phyloP scores from a whole-genome alignment of 2,329 filamentous ascomycete species.

The Endothia cerciana region DNA sequence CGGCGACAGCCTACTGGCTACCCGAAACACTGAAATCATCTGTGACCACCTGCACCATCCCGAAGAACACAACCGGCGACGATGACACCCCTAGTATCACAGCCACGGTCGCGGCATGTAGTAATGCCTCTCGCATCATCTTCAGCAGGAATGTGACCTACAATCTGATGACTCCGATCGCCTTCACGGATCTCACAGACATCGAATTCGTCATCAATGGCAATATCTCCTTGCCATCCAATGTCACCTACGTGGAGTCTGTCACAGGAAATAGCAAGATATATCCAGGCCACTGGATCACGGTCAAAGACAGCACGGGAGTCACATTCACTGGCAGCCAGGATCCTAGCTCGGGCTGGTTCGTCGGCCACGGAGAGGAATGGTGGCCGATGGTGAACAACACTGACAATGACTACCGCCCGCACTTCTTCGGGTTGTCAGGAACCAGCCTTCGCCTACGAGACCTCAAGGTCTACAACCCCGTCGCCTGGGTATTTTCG shows the following conservation, averaged over 20 bases:
- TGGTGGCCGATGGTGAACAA: constrained; percentile 32
- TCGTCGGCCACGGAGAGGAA: constrained; percentile 32
- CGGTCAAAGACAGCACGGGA: constrained; percentile 18
- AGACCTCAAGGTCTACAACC: constrained; percentile 32
- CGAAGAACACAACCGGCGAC: constrained; percentile 29
- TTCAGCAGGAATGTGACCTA: constrained; percentile 30
- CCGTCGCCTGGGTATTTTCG: constrained; percentile 33
- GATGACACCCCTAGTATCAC: constrained; percentile 30
- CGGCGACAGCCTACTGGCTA: constrained; percentile 29
- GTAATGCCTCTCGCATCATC: constrained; percentile 28
- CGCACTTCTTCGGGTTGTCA: constrained; percentile 32
- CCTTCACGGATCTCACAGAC: constrained; percentile 28
- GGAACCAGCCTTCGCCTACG: constrained; percentile 30
- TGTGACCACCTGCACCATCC: constrained; percentile 29
- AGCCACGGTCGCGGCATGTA: constrained; percentile 27
- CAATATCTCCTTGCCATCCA: constrained; percentile 30
- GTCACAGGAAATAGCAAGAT: constrained; percentile 30
- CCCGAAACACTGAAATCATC: constrained; percentile 24
- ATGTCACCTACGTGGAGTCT: constrained; percentile 31
- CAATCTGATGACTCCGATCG: constrained; percentile 31
- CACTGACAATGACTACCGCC: constrained; percentile 30
- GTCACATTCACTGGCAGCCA: constrained; percentile 31
- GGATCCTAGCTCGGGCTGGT: constrained; percentile 30
- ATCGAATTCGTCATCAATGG: constrained; percentile 32
- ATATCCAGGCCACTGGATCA: constrained; percentile 34